Percentiles rank a stretch among this genome's conserved stretches.
These are phyloP conservation scores for Heterobasidion irregulare DNA, from an alignment of 1,284 basidiomycete genomes.

Conservation along the genomic window DNA sequence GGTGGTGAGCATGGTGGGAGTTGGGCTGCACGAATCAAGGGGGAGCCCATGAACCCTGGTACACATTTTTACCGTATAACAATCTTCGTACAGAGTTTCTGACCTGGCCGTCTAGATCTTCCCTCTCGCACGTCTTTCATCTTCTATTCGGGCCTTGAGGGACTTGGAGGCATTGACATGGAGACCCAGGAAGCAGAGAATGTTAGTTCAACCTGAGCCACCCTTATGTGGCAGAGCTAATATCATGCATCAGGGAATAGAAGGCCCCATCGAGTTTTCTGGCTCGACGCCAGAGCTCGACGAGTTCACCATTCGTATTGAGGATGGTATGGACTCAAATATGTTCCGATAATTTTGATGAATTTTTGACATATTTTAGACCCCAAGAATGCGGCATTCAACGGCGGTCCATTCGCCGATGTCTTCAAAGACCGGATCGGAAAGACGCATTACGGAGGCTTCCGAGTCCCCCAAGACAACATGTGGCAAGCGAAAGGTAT, in stretches of 20 bases:
- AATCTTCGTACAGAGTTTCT: slow-evolving; percentile 3
- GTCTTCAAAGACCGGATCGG: slow-evolving; percentile 58
- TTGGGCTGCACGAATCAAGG: slow-evolving; percentile 86
- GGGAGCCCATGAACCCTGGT: slow-evolving; percentile 70
- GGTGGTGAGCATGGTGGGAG: slow-evolving; percentile 77
- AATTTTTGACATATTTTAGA: slow-evolving; percentile 25
- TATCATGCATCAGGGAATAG: slow-evolving; percentile 49
- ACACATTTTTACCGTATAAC: slow-evolving; percentile 13
- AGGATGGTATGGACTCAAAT: slow-evolving; percentile 51
- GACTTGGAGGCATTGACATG: slow-evolving; percentile 74
- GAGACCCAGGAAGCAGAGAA: slow-evolving; percentile 68
- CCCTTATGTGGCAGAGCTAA: slow-evolving; percentile 6
- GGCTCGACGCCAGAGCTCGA: slow-evolving; percentile 75
- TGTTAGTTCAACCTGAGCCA: slow-evolving; percentile 30
- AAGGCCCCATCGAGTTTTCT: slow-evolving; percentile 57
- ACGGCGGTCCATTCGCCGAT: slow-evolving; percentile 44
- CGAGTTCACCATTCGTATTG: slow-evolving; percentile 72
- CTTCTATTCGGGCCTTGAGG: slow-evolving; percentile 85
- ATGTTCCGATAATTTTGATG: background rate
- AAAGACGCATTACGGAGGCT: slow-evolving; percentile 68
- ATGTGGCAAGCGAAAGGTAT: slow-evolving; percentile 84
- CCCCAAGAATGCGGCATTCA: slow-evolving; percentile 47
- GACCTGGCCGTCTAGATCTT: slow-evolving; percentile 23
- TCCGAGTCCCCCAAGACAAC: slow-evolving; percentile 51
- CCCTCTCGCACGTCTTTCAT: slow-evolving; percentile 67